Evolutionary conservation across 2,329 filamentous ascomycete species (phyloP).

Genomic region (Cladosporium sp.): DNA sequence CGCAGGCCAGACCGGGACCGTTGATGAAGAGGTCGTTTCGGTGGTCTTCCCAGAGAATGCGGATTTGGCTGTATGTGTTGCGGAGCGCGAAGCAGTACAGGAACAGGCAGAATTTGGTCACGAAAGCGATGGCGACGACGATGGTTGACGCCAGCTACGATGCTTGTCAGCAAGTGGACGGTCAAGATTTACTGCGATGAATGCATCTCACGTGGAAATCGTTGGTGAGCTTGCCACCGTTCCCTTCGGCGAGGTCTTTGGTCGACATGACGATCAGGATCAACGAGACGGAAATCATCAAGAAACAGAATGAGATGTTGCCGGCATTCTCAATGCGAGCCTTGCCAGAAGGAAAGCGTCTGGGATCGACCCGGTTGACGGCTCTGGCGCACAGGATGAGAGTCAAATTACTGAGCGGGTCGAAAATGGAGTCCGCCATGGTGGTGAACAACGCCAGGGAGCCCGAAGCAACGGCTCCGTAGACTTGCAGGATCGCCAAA

Average conservation of each 20-base stretch:
- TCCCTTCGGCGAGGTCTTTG: slow-evolving; percentile 58
- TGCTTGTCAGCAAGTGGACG: background rate
- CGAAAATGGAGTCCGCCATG: slow-evolving; percentile 93
- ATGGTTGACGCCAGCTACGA: slow-evolving; percentile 68
- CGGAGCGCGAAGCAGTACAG: slow-evolving; percentile 88
- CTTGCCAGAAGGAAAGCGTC: slow-evolving; percentile 85
- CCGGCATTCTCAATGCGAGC: slow-evolving; percentile 91
- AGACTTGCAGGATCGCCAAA: slow-evolving; percentile 77
- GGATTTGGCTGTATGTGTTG: slow-evolving; percentile 84
- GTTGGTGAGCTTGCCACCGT: slow-evolving; percentile 34
- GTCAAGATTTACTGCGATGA: background rate
- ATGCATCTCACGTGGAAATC: slow-evolving; percentile 12
- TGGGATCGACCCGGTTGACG: slow-evolving; percentile 78
- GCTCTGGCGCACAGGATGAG: slow-evolving; percentile 84
- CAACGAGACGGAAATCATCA: slow-evolving; percentile 89
- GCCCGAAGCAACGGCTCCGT: slow-evolving; percentile 77
- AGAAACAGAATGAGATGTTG: slow-evolving; percentile 92
- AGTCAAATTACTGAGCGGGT: slow-evolving; percentile 82
- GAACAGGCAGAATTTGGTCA: slow-evolving; percentile 77
- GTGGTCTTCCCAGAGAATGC: slow-evolving; percentile 94
- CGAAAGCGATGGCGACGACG: slow-evolving; percentile 77
- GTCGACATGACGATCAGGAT: slow-evolving; percentile 88
- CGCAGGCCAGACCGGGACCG: slow-evolving; percentile 79
- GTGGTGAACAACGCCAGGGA: slow-evolving; percentile 97
- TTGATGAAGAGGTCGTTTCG: slow-evolving; percentile 97